Conservation (phyloP, 257 asterid species). For the Lithospermum erythrorhizon region DNA sequence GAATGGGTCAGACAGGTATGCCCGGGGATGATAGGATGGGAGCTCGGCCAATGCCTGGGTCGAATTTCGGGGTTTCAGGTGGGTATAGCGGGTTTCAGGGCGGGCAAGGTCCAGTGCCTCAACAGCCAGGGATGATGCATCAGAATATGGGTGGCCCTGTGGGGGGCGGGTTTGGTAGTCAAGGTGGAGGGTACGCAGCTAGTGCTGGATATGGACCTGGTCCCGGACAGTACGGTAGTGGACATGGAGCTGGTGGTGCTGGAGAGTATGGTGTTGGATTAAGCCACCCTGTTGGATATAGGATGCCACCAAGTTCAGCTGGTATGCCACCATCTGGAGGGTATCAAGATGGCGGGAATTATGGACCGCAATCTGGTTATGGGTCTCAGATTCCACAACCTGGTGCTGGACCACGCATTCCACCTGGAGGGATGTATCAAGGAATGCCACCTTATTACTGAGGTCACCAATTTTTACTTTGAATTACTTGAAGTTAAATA, state of each 20-base stretch:
- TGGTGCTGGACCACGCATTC: constrained; percentile 29
- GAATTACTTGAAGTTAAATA: neutral
- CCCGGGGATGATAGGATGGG: constrained; percentile 47
- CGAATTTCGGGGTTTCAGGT: constrained; percentile 38
- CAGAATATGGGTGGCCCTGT: constrained; percentile 18
- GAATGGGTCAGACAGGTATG: constrained; percentile 49
- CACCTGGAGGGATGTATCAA: constrained; percentile 42
- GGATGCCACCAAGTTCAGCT: constrained; percentile 52
- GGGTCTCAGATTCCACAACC: constrained; percentile 52
- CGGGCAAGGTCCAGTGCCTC: constrained; percentile 12
- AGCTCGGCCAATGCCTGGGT: constrained; percentile 40
- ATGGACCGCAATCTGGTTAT: constrained; percentile 38
- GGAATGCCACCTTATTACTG: constrained; percentile 74
- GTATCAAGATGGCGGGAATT: constrained; percentile 65
- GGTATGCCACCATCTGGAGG: constrained; percentile 68
- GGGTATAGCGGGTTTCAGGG: constrained; percentile 35
- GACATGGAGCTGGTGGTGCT: constrained; percentile 31
- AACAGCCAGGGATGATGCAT: constrained; percentile 28
- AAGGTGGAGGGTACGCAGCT: constrained; percentile 19
- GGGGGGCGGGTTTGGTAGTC: constrained; percentile 43
- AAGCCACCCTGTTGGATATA: constrained; percentile 43
- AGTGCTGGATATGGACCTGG: constrained; percentile 27
- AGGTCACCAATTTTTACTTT: constrained; percentile 35
- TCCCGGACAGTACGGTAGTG: constrained; percentile 23
- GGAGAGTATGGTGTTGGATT: constrained; percentile 53